A percentile compares a stretch with the other conserved stretches of the same genome.
These are phyloP conservation scores for Aspergillus sp. DNA, from an alignment of 2,329 filamentous ascomycete species.

Conservation along the genomic window DNA sequence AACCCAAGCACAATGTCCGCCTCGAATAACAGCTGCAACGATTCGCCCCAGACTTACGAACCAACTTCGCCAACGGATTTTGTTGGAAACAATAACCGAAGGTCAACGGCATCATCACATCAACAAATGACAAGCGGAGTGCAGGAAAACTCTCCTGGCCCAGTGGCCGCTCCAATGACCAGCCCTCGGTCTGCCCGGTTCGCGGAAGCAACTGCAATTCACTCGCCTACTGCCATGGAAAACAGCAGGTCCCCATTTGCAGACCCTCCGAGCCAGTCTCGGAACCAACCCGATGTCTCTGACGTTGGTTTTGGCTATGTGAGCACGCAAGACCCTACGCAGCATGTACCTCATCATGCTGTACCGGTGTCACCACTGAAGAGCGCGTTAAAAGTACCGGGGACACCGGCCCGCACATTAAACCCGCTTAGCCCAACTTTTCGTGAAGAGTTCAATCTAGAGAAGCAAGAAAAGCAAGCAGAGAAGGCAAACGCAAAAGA, in stretches of 20 bases:
- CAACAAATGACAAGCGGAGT: conserved; percentile 26
- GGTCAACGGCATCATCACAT: conserved; percentile 28
- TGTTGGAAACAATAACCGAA: conserved; percentile 32
- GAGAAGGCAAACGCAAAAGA: conserved; percentile 87
- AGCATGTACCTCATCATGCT: conserved; percentile 54
- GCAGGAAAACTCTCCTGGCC: conserved; percentile 32
- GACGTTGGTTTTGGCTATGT: conserved; percentile 95
- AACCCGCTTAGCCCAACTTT: conserved; percentile 92
- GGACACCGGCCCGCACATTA: conserved; percentile 71
- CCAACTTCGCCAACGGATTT: conserved; percentile 43
- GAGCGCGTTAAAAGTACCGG: conserved; percentile 85
- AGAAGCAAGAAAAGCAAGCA: conserved; percentile 77
- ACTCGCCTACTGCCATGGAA: conserved; percentile 59
- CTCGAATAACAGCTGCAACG: conserved; percentile 24
- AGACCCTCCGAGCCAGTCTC: conserved; percentile 51
- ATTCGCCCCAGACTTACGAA: conserved; percentile 32
- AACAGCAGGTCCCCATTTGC: conserved; percentile 50
- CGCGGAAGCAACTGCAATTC: conserved; percentile 63
- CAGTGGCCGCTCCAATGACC: conserved; percentile 41
- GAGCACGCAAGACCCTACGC: conserved; percentile 53
- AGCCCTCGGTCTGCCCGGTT: conserved; percentile 62
- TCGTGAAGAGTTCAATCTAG: conserved; percentile 78
- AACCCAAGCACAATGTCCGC: conserved; percentile 24
- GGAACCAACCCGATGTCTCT: conserved; percentile 60
- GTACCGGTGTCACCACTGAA: conserved; percentile 78